Conservation (phyloP, 345 rosid genomes). For the Lepidium sativum region DNA sequence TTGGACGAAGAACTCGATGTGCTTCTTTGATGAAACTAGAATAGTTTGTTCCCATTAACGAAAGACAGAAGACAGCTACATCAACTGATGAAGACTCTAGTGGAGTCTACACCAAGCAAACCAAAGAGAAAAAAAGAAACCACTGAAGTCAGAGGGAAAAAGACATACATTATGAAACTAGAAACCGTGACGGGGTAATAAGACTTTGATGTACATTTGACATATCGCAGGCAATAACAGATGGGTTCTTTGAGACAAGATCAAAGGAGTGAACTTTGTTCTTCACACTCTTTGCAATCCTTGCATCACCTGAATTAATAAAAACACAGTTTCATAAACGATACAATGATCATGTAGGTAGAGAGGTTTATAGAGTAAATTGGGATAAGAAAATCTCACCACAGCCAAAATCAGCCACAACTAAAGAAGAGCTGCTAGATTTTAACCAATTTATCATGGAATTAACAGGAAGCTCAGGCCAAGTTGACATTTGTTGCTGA, state of each 20-base stretch:
- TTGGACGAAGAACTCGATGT: constrained; percentile 77
- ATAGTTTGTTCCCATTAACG: constrained; percentile 90
- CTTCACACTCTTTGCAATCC: constrained; percentile 69
- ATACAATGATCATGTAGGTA: background rate
- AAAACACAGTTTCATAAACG: no score
- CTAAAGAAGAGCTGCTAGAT: constrained; percentile 53
- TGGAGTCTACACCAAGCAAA: constrained; percentile 48
- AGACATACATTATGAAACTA: background rate
- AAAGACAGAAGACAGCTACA: constrained; percentile 88
- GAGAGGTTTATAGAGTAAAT: background rate
- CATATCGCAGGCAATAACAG: constrained; percentile 89
- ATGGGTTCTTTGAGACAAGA: constrained; percentile 74
- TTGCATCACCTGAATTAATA: constrained; percentile 60
- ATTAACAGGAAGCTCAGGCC: constrained; percentile 91
- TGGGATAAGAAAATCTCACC: constrained; percentile 43
- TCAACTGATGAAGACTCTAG: constrained; percentile 66
- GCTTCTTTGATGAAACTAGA: constrained; percentile 74
- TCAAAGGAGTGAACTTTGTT: constrained; percentile 86
- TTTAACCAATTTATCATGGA: constrained; percentile 59
- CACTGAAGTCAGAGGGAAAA: background rate
- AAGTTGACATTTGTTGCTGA: constrained; percentile 86
- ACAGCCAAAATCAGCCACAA: constrained; percentile 95
- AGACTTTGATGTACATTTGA: constrained; percentile 44
- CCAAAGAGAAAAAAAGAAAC: background rate
- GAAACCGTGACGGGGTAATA: background rate